phyloP scores from a whole-genome alignment of 2,329 filamentous ascomycete species.

The Aspergillus glaucus region DNA sequence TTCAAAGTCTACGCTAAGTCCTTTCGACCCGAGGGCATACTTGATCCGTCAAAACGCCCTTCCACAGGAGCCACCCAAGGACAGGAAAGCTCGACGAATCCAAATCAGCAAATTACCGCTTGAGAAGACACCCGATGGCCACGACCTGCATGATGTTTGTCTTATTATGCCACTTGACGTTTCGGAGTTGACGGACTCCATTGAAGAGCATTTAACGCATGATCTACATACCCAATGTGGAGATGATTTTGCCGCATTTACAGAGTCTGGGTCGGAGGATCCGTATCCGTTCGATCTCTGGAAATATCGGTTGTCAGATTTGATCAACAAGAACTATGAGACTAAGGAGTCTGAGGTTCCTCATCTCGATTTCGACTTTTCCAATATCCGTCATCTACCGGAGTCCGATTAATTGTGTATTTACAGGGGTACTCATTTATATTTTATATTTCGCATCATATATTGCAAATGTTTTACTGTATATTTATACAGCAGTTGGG shows the following conservation, averaged over 20 bases:
- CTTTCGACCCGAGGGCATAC: constrained; percentile 26
- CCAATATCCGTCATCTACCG: background rate
- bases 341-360: constrained; percentile 1
- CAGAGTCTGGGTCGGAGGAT: constrained; percentile 1
- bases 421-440: background rate
- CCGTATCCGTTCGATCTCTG: constrained; percentile 10
- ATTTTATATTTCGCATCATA: background rate
- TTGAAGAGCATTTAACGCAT: constrained; percentile 2
- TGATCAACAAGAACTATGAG: constrained; percentile 15
- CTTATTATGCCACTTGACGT: constrained; percentile 7
- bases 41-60: constrained; percentile 18
- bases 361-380: background rate
- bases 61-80: background rate
- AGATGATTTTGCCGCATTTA: constrained; percentile 8
- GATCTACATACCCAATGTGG: constrained; percentile 17
- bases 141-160: constrained; percentile 17
- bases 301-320: constrained; percentile 9
- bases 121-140: constrained; percentile 20
- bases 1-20: constrained; percentile 6
- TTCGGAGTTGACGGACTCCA: constrained; percentile 1
- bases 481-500: background rate
- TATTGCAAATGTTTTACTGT: background rate
- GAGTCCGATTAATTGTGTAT: background rate
- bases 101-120: constrained; percentile 22
- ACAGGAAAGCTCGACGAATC: constrained; percentile 10